A percentile compares a stretch with the other conserved stretches of the same genome.
These are phyloP conservation scores for Lyophyllum decastes DNA, from an alignment of 768 basidiomycete species.

Conservation along the genomic window DNA sequence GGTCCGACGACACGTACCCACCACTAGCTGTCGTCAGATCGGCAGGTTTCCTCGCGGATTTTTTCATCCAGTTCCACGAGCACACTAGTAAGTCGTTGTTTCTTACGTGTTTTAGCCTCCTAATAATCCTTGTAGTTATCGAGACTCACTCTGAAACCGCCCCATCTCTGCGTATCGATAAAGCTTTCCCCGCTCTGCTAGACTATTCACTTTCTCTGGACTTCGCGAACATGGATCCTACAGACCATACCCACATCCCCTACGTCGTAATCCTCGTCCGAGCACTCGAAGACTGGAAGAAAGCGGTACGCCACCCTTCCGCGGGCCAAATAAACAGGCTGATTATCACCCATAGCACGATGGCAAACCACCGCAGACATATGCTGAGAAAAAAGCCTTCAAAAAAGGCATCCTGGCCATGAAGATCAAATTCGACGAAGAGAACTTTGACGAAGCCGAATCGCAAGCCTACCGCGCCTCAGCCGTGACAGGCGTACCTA, in stretches of 20 bases:
- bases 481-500: slow-evolving; percentile 62
- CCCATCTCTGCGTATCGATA: slow-evolving; percentile 82
- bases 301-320: slow-evolving; percentile 46
- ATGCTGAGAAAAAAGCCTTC: slow-evolving; percentile 76
- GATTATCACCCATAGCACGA: slow-evolving; percentile 52
- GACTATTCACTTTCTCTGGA: slow-evolving; percentile 73
- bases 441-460: slow-evolving; percentile 96
- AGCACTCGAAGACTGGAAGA: slow-evolving; percentile 82
- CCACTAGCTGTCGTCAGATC: slow-evolving; percentile 80
- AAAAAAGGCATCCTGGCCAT: slow-evolving; percentile 63
- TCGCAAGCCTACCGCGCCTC: slow-evolving; percentile 84
- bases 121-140: slow-evolving; percentile 58
- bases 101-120: background rate
- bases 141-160: slow-evolving; percentile 82
- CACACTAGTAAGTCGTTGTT: slow-evolving; percentile 63
- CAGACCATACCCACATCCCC: slow-evolving; percentile 88
- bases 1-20: slow-evolving; percentile 58
- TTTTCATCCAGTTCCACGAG: slow-evolving; percentile 88
- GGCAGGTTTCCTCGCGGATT: slow-evolving; percentile 88
- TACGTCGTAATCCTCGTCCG: slow-evolving; percentile 89
- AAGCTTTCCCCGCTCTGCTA: slow-evolving; percentile 82
- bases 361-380: slow-evolving; percentile 56
- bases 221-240: slow-evolving; percentile 79
- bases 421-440: slow-evolving; percentile 82
- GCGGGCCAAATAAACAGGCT: background rate